A percentile compares a stretch with the other conserved stretches of the same genome.
These are phyloP conservation scores for Beta vulgaris DNA, from an alignment of 148 eudicot genomes.

Conservation along the genomic window DNA sequence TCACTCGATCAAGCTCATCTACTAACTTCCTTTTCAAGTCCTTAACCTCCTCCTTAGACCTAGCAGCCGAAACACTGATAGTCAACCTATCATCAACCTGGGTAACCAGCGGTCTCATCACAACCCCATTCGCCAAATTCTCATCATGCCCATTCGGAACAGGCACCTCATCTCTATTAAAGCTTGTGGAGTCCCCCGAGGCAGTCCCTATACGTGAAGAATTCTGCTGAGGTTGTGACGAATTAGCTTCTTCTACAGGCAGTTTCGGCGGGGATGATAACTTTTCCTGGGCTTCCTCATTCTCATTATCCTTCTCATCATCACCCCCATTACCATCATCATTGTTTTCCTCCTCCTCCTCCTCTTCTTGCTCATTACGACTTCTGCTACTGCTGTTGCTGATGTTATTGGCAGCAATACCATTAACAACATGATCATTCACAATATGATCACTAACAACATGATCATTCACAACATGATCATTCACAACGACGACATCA, in stretches of 20 bases:
- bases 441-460: background rate
- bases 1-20: slow-evolving; percentile 73
- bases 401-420: background rate
- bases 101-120: slow-evolving; percentile 35
- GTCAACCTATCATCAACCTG: slow-evolving; percentile 61
- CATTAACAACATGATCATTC: background rate
- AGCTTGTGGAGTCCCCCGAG: slow-evolving; percentile 34
- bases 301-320: background rate
- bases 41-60: slow-evolving; percentile 42
- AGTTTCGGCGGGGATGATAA: slow-evolving; percentile 10
- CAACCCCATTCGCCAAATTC: slow-evolving; percentile 31
- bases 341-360: background rate
- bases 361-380: background rate
- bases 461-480: background rate
- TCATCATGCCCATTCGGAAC: slow-evolving; percentile 32
- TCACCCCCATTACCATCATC: background rate
- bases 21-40: slow-evolving; percentile 61
- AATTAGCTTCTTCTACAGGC: slow-evolving; percentile 20
- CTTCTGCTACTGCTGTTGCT: background rate
- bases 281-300: background rate
- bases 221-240: slow-evolving; percentile 25
- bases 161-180: slow-evolving; percentile 10
- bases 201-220: slow-evolving; percentile 20
- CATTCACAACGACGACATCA: background rate
- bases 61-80: slow-evolving; percentile 47